A percentile compares a stretch with the other conserved stretches of the same genome.
phyloP scores from a whole-genome alignment of 2,329 filamentous ascomycete species.

The Fusarium tupiense region DNA sequence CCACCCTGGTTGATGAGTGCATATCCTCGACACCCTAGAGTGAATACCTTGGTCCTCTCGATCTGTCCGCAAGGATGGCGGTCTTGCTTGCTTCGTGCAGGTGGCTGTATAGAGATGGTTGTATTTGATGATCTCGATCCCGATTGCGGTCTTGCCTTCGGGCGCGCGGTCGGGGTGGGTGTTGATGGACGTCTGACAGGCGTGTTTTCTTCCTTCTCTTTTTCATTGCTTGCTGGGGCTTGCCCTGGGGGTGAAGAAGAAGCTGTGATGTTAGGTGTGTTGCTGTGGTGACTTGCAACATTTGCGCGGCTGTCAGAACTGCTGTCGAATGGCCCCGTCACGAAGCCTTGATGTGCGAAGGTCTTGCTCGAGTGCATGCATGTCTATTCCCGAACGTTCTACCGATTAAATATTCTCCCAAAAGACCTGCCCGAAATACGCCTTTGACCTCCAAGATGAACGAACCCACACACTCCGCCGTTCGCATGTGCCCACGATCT shows the following conservation, averaged over 20 bases:
- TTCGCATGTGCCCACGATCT: neutral
- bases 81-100: constrained; percentile 39
- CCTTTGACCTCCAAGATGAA: neutral
- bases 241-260: constrained; percentile 64
- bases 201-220: constrained; percentile 59
- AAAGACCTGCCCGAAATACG: neutral
- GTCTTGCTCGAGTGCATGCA: neutral
- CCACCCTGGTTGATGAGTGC: constrained; percentile 62
- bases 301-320: accelerated
- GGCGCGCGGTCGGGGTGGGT: constrained; percentile 82
- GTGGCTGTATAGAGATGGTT: constrained; percentile 83
- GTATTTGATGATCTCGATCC: constrained; percentile 89
- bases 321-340: accelerated
- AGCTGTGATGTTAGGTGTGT: neutral
- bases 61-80: constrained; percentile 64
- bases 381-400: neutral
- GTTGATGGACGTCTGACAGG: constrained; percentile 92
- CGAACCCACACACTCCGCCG: no score
- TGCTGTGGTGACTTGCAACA: neutral
- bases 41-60: constrained; percentile 45
- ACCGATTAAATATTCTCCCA: neutral
- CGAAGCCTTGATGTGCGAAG: accelerated
- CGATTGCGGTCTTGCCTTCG: constrained; percentile 75
- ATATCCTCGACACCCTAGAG: constrained; percentile 77
- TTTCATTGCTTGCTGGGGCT: constrained; percentile 65